These are phyloP conservation scores for Schoenoplectus tabernaemontani DNA, from an alignment of 202 grass and related monocot genomes.

Conservation along the genomic window DNA sequence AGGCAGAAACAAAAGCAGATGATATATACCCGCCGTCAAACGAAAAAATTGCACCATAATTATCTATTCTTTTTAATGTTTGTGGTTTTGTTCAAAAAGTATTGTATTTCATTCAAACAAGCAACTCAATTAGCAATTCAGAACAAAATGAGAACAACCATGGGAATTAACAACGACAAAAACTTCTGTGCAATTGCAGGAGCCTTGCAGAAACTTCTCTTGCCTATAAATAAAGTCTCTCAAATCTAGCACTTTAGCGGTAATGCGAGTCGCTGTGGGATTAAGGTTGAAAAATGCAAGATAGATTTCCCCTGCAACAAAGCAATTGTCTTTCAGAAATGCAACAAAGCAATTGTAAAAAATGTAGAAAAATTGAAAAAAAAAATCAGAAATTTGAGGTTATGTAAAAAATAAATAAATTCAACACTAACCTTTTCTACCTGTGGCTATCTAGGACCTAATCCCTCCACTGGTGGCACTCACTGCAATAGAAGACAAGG, in stretches of 20 bases:
- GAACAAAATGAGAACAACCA: conserved; percentile 51
- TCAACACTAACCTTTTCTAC: conserved; percentile 53
- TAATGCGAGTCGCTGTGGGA: conserved; percentile 27
- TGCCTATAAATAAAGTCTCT: conserved; percentile 28
- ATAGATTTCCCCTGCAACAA: conserved; percentile 68
- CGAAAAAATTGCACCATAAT: too few relatives aligned
- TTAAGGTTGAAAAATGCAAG: conserved; percentile 81
- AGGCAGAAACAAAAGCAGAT: too few relatives aligned
- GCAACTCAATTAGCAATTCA: conserved; percentile 39
- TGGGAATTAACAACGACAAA: conserved; percentile 44
- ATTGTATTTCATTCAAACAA: neutral
- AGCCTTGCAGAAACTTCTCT: conserved; percentile 22
- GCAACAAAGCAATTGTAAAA: neutral
- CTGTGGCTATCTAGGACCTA: conserved; percentile 69
- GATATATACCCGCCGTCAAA: too few relatives aligned
- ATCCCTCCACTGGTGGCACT: conserved; percentile 22
- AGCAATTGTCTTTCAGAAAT: neutral
- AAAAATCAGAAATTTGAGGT: neutral
- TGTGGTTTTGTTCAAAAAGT: too few relatives aligned
- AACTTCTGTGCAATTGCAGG: conserved; percentile 48
- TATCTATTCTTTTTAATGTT: neutral
- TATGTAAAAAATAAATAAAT: neutral
- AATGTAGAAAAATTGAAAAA: neutral
- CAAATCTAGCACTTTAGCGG: conserved; percentile 48
- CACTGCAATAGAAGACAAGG: conserved; percentile 19